Evolutionary conservation across 192 early-diverging fungal species (phyloP).

Genomic region (Podila epigama): DNA sequence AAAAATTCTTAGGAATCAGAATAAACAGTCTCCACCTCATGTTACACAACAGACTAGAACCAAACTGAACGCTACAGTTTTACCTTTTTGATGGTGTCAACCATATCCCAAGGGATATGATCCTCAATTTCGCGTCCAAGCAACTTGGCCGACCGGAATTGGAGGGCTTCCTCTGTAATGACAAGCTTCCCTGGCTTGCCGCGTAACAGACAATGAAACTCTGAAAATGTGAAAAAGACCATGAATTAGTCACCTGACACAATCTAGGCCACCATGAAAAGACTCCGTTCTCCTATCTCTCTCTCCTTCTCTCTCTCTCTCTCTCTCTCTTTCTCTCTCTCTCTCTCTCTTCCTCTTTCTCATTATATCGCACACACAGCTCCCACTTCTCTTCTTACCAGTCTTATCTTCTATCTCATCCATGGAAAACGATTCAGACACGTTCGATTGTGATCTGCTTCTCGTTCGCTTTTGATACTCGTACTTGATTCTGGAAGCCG

Average conservation of each 20-base stretch:
- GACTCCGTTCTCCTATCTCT: no score
- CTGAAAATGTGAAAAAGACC: neutral
- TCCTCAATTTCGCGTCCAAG: constrained; percentile 29
- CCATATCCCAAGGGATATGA: constrained; percentile 20
- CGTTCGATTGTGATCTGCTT: constrained; percentile 5
- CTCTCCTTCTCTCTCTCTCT: no score
- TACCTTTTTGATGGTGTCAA: constrained; percentile 45
- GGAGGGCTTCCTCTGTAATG: constrained; percentile 29
- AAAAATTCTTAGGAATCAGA: neutral
- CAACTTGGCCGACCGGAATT: constrained; percentile 35
- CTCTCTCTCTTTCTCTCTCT: no score
- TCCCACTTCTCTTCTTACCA: neutral
- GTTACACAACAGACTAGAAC: neutral
- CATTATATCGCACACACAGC: no score
- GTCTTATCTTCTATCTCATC: neutral
- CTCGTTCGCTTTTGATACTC: constrained; percentile 30
- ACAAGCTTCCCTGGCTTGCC: constrained; percentile 48
- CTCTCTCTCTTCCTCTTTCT: no score
- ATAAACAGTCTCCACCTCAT: neutral
- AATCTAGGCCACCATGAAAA: no score
- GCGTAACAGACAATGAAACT: constrained; percentile 41
- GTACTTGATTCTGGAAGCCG: constrained; percentile 30
- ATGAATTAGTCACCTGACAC: neutral
- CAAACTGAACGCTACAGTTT: neutral
- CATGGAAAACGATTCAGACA: neutral